These are phyloP conservation scores for Ceratonia siliqua DNA, from an alignment of 306 rosid genomes.

Conservation along the genomic window DNA sequence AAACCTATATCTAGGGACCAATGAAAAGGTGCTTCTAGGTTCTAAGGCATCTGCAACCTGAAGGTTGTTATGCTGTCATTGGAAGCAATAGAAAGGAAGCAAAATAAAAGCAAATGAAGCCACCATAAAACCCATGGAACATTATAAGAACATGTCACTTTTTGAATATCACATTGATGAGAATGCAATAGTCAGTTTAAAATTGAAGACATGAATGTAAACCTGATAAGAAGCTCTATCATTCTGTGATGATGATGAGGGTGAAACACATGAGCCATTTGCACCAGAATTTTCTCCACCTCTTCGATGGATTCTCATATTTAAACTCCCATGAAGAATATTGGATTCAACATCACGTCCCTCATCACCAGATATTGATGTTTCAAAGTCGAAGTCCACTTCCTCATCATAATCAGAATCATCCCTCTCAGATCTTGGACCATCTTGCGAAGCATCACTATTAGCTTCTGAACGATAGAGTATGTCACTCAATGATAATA, in stretches of 20 bases:
- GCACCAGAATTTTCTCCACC: slow-evolving; percentile 65
- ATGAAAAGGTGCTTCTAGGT: not conserved
- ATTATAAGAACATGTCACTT: not conserved
- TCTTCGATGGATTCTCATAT: slow-evolving; percentile 79
- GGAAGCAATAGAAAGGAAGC: not conserved
- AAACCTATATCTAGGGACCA: slow-evolving; percentile 2
- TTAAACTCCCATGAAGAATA: slow-evolving; percentile 82
- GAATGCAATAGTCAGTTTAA: not conserved
- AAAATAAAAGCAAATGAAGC: not conserved
- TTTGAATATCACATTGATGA: not conserved
- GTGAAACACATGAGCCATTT: slow-evolving; percentile 73
- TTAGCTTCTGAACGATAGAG: slow-evolving; percentile 78
- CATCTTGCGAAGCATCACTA: slow-evolving; percentile 87
- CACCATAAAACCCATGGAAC: not conserved
- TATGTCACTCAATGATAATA: slow-evolving; percentile 80
- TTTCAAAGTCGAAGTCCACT: slow-evolving; percentile 87
- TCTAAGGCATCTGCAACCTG: not conserved
- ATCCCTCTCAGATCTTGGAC: slow-evolving; percentile 86
- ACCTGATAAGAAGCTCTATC: slow-evolving; percentile 70
- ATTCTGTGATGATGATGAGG: slow-evolving; percentile 73
- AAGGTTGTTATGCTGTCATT: not conserved
- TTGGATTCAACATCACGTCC: slow-evolving; percentile 74
- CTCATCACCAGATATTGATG: slow-evolving; percentile 87
- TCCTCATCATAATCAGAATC: slow-evolving; percentile 95
- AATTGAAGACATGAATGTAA: slow-evolving; percentile 3